phyloP scores from a whole-genome alignment of 2,329 filamentous ascomycete genomes.

The Xylariaceae sp. region DNA sequence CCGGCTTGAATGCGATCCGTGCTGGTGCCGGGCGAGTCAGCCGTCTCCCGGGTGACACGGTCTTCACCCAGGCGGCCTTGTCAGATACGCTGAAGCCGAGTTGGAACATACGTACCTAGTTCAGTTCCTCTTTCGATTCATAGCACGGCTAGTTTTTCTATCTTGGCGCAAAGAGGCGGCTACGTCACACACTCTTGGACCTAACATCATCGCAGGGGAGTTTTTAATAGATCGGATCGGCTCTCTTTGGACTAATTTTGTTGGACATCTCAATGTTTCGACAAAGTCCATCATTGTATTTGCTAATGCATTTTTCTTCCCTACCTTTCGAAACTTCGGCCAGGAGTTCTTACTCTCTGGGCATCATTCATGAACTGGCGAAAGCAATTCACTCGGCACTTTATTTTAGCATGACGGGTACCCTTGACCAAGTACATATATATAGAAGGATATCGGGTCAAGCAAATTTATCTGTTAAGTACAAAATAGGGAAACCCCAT shows the following conservation, averaged over 20 bases:
- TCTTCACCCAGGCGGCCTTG: conserved; percentile 77
- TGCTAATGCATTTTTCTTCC: conserved; percentile 28
- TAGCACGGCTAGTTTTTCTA: conserved; percentile 19
- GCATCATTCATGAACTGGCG: conserved; percentile 20
- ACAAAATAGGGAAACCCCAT: conserved; percentile 7
- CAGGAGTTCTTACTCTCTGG: conserved; percentile 15
- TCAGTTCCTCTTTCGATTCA: conserved; percentile 21
- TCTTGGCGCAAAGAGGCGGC: conserved; percentile 19
- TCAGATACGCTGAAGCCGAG: conserved; percentile 63
- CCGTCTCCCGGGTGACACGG: conserved; percentile 78
- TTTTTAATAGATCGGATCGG: conserved; percentile 30
- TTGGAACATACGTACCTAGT: conserved; percentile 57
- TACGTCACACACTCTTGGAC: conserved; percentile 21
- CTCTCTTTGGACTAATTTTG: conserved; percentile 13
- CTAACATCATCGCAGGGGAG: conserved; percentile 29
- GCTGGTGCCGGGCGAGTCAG: conserved; percentile 86
- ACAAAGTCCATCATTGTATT: conserved; percentile 24
- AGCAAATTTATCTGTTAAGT: conserved; percentile 18
- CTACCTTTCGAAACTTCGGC: conserved; percentile 10
- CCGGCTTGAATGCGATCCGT: conserved; percentile 74
- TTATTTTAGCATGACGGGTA: conserved; percentile 9
- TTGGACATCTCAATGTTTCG: conserved; percentile 16
- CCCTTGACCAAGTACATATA: conserved; percentile 18
- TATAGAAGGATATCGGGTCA: conserved; percentile 19
- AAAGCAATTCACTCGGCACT: not conserved